A percentile compares a stretch with the other conserved stretches of the same genome.
Evolutionary conservation across 2,329 filamentous ascomycete species (phyloP).

Genomic region (Lachnellula suecica): DNA sequence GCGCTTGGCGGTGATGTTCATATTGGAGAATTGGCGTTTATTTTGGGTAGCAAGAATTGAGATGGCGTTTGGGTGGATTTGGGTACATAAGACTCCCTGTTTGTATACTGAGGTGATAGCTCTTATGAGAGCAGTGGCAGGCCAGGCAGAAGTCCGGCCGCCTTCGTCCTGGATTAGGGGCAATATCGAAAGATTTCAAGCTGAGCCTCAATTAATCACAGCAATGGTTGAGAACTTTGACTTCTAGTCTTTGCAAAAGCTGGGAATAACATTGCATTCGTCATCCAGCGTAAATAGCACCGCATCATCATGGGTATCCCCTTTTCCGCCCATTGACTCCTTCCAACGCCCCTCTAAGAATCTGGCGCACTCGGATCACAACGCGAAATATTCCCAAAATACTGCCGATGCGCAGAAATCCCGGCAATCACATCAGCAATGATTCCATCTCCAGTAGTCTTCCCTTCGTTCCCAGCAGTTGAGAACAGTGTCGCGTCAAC

Average conservation of each 20-base stretch:
- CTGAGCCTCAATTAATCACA: background rate
- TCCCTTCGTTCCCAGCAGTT: conserved; percentile 15
- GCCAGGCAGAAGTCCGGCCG: background rate
- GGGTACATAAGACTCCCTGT: background rate
- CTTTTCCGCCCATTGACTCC: too few species aligned
- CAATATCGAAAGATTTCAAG: too few species aligned
- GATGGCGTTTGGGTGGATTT: conserved; percentile 13
- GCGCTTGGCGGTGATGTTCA: conserved; percentile 26
- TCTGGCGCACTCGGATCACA: background rate
- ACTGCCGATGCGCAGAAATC: conserved; percentile 3
- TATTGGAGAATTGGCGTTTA: background rate
- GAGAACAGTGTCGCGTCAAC: conserved; percentile 7
- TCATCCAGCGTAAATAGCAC: too few species aligned
- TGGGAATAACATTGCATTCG: too few species aligned
- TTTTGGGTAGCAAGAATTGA: conserved; percentile 10
- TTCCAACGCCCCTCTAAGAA: too few species aligned
- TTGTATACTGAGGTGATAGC: background rate
- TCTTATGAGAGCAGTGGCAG: background rate
- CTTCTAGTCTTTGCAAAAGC: background rate
- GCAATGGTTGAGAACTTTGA: background rate
- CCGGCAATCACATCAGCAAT: conserved; percentile 1
- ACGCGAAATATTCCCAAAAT: conserved; percentile 5
- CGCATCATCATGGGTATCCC: too few species aligned
- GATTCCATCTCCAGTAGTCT: background rate
- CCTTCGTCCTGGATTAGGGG: too few species aligned